Percentiles rank a stretch among this genome's conserved stretches.
phyloP scores from a whole-genome alignment of 2,329 filamentous ascomycete genomes.

The Trichoderma guizhouense region DNA sequence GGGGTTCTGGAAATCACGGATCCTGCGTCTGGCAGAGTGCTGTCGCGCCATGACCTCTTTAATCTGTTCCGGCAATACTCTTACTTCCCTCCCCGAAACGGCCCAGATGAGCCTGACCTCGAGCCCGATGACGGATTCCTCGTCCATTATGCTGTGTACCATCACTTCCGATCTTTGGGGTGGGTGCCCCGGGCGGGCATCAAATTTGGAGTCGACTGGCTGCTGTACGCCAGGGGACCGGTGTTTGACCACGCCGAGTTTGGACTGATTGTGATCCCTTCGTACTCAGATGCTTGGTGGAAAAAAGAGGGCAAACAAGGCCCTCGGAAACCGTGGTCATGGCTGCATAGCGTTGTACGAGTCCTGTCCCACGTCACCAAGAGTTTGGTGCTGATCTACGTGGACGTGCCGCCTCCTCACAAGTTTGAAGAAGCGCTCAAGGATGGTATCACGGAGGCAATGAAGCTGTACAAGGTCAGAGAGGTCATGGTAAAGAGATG shows the following conservation, averaged over 20 bases:
- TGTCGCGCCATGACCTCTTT: constrained; percentile 59
- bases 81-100: constrained; percentile 58
- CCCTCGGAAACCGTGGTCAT: constrained; percentile 64
- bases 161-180: constrained; percentile 91
- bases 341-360: constrained; percentile 84
- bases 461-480: constrained; percentile 70
- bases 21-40: constrained; percentile 39
- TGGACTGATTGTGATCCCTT: constrained; percentile 77
- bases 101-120: constrained; percentile 40
- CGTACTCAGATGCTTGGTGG: constrained; percentile 76
- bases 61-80: constrained; percentile 66
- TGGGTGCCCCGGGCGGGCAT: constrained; percentile 92
- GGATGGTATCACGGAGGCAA: constrained; percentile 57
- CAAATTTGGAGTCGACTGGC: constrained; percentile 91
- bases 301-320: constrained; percentile 50
- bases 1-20: constrained; percentile 67
- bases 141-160: constrained; percentile 83
- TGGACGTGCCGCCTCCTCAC: constrained; percentile 76
- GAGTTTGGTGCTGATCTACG: constrained; percentile 83
- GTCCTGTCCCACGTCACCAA: constrained; percentile 89
- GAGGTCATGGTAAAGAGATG: constrained; percentile 81
- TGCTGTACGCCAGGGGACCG: constrained; percentile 90
- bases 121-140: constrained; percentile 80
- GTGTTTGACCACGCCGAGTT: constrained; percentile 96
- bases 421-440: constrained; percentile 42